Percentiles rank a stretch among this genome's conserved stretches.
Evolutionary conservation across 768 basidiomycete genomes (phyloP).

Genomic region (Serendipita sp.): DNA sequence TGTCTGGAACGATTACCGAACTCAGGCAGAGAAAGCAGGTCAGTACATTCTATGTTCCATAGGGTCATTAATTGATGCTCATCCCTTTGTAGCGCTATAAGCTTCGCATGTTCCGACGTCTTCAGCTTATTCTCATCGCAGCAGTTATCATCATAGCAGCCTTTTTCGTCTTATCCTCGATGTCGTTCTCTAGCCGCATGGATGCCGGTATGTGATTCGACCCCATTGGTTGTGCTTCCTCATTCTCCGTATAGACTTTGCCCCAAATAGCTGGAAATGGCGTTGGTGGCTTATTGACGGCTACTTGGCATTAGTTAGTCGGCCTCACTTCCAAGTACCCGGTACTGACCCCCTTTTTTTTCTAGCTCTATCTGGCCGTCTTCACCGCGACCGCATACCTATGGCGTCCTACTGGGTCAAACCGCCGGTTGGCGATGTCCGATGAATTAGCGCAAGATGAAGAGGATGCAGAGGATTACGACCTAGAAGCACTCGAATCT

Average conservation of each 20-base stretch:
- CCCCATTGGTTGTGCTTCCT: constrained; percentile 6
- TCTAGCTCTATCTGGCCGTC: constrained; percentile 54
- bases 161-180: constrained; percentile 86
- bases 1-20: constrained; percentile 18
- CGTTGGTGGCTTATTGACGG: constrained; percentile 98
- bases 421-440: constrained; percentile 89
- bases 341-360: not conserved
- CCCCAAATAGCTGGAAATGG: constrained; percentile 73
- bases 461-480: constrained; percentile 85
- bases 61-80: not conserved
- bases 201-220: constrained; percentile 53
- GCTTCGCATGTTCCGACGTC: constrained; percentile 69
- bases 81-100: constrained; percentile 38
- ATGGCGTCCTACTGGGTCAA: constrained; percentile 86
- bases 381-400: constrained; percentile 74
- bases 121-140: constrained; percentile 72
- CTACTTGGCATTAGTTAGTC: constrained; percentile 55
- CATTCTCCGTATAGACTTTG: constrained; percentile 46
- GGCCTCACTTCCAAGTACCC: not conserved
- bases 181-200: constrained; percentile 80
- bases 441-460: constrained; percentile 94
- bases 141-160: constrained; percentile 67
- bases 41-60: not conserved
- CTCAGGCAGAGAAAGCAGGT: constrained; percentile 6
- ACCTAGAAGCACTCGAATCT: constrained; percentile 56